Conservation (phyloP, 2,329 filamentous ascomycete species). For the Lasiodiplodia theobromae region DNA sequence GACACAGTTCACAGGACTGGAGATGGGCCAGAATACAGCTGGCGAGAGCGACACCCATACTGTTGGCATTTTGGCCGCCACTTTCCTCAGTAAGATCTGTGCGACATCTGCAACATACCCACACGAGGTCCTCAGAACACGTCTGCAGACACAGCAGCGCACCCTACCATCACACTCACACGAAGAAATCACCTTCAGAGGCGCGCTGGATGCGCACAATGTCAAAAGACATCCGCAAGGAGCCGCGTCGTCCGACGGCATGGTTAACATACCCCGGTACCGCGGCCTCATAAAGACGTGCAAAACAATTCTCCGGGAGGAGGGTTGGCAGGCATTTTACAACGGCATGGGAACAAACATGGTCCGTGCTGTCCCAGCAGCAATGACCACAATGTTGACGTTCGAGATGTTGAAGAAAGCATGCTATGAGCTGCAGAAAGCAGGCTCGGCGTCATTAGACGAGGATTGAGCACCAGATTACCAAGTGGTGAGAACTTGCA, state of each 20-base stretch:
- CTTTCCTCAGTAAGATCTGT: slow-evolving; percentile 91
- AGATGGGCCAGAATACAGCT: slow-evolving; percentile 75
- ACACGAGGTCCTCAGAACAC: slow-evolving; percentile 92
- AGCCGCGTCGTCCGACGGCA: slow-evolving; percentile 62
- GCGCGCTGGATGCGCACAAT: slow-evolving; percentile 39
- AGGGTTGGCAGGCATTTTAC: slow-evolving; percentile 97
- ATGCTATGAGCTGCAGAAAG: slow-evolving; percentile 33
- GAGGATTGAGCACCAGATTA: slow-evolving; percentile 7
- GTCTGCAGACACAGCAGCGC: slow-evolving; percentile 90
- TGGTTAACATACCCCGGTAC: slow-evolving; percentile 67
- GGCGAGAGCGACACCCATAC: slow-evolving; percentile 72
- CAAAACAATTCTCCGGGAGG: slow-evolving; percentile 83
- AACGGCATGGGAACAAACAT: slow-evolving; percentile 97
- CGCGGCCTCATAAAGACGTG: slow-evolving; percentile 82
- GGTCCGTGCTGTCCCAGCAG: slow-evolving; percentile 92
- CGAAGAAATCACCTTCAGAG: slow-evolving; percentile 59
- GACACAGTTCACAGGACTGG: slow-evolving; percentile 84
- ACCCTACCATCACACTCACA: slow-evolving; percentile 55
- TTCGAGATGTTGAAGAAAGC: slow-evolving; percentile 78
- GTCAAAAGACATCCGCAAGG: slow-evolving; percentile 55
- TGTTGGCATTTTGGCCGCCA: slow-evolving; percentile 84
- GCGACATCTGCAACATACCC: slow-evolving; percentile 96
- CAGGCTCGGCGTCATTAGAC: slow-evolving; percentile 16
- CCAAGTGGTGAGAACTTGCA: neutral
- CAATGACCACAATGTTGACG: slow-evolving; percentile 96